Conservation (phyloP, 2,329 filamentous ascomycete species). For the Ilyonectria sp. region DNA sequence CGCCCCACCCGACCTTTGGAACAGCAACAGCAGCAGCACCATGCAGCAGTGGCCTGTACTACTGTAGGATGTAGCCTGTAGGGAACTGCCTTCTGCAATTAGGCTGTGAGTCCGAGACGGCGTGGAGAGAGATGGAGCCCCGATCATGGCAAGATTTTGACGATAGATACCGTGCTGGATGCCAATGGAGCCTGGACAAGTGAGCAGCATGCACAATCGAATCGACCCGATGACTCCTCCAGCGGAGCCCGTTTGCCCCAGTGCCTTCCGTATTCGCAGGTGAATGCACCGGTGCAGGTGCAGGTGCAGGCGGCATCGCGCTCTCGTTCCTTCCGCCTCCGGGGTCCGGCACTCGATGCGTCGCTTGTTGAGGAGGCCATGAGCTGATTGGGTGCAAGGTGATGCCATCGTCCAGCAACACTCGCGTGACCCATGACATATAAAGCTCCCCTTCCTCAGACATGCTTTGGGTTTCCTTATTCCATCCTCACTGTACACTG, state of each 20-base stretch:
- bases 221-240: slow-evolving; percentile 3
- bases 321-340: slow-evolving; percentile 23
- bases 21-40: neutral
- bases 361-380: slow-evolving; percentile 34
- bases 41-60: neutral
- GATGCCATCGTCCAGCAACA: slow-evolving; percentile 44
- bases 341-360: slow-evolving; percentile 28
- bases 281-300: neutral
- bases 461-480: slow-evolving; percentile 22
- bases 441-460: slow-evolving; percentile 42
- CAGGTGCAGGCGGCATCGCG: slow-evolving; percentile 11
- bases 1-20: slow-evolving; percentile 7
- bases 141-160: neutral
- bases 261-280: slow-evolving; percentile 20
- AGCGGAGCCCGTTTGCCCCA: neutral
- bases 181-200: neutral
- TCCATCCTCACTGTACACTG: slow-evolving; percentile 16
- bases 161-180: neutral
- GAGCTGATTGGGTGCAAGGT: slow-evolving; percentile 49
- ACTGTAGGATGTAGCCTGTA: neutral
- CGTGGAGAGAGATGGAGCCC: neutral
- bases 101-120: neutral
- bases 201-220: neutral
- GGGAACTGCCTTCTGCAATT: neutral
- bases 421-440: slow-evolving; percentile 49